Percentiles rank a stretch among this genome's conserved stretches.
phyloP scores from a whole-genome alignment of 1,284 basidiomycete genomes.

The Blastosporella zonata region DNA sequence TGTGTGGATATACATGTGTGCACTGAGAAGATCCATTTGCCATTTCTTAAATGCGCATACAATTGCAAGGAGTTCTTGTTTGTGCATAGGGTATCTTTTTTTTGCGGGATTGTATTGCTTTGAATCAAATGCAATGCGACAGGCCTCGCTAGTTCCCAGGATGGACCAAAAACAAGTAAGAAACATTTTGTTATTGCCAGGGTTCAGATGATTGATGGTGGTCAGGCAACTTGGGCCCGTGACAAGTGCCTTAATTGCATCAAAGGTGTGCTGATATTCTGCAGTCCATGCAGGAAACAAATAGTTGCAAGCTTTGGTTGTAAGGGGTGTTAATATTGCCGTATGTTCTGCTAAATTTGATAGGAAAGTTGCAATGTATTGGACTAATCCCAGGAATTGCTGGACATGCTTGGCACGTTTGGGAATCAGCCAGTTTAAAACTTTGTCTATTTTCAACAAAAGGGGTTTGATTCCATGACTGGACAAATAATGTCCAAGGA shows the following conservation, averaged over 20 bases:
- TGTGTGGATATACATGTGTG: not conserved
- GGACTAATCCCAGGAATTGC: not conserved
- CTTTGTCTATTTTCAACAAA: no score
- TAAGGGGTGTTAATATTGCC: not conserved
- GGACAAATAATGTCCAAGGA: no score
- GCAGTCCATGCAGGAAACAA: not conserved
- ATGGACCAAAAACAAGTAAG: not conserved
- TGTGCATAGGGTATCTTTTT: not conserved
- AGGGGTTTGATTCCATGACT: no score
- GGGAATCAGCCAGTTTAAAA: no score
- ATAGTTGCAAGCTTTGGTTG: not conserved
- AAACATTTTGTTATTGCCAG: not conserved
- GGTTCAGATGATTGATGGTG: not conserved
- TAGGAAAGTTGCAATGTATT: not conserved
- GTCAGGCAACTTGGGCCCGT: not conserved
- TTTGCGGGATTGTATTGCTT: not conserved
- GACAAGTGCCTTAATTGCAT: not conserved
- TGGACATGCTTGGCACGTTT: no score
- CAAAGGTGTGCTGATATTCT: not conserved
- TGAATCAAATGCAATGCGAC: not conserved
- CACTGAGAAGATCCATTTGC: not conserved
- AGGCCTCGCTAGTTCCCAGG: not conserved
- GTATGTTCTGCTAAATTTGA: not conserved
- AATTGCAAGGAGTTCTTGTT: conserved; percentile 4
- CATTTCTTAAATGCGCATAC: not conserved